Base-by-base conservation (phyloP, 306 rosid species). In the Malus fusca region DNA sequence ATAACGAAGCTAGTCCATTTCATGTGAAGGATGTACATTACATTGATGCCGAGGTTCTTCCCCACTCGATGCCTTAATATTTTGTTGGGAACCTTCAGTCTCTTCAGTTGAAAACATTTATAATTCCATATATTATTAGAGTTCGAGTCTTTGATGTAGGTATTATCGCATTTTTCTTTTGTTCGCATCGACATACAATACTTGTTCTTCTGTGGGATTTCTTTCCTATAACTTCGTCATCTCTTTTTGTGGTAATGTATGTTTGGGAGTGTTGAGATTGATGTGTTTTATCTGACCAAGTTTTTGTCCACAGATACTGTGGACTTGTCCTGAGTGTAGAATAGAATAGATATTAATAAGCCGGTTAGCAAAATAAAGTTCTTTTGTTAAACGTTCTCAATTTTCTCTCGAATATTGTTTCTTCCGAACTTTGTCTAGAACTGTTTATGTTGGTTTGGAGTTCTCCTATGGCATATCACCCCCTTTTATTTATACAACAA, bases 21-120 rank as follows among this genome's bases (percentile, higher is more conserved):
- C 85, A 87, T 83, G 97, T 93, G 59, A 93, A 89, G 91, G 98
- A 93, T 80, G 93, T 91, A 62, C 96, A 89, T 65, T 87, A 81
- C 80, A 93, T 93, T 83, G 89, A 88, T 79, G 98, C 98, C 33
- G 98, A 91, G 98, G 98, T 93, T 78, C 82, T 84, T 81, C 55
- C 77, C 35, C 19, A 35, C 17, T 25, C n/a, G 56, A 68, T 74
- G 28, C 43, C 30, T 58, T 59, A 31, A 10, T 66, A 13, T 67
- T 8, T 23, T 55, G 42, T 2, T 70, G 40, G 73, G 23, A n/a
- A 22, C 22, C 14, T 35, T 62, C n/a, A 30, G 55, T 51, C 7
- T 13, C 53, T 73, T 42, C 44, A 42, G 12, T 42, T 56, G 28
- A 17, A 11, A 51, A 52, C 40, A 37, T 37, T 25, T 61, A 8